Conservation (phyloP, 2,329 filamentous ascomycete genomes). For the Xylaria hypoxylon region DNA sequence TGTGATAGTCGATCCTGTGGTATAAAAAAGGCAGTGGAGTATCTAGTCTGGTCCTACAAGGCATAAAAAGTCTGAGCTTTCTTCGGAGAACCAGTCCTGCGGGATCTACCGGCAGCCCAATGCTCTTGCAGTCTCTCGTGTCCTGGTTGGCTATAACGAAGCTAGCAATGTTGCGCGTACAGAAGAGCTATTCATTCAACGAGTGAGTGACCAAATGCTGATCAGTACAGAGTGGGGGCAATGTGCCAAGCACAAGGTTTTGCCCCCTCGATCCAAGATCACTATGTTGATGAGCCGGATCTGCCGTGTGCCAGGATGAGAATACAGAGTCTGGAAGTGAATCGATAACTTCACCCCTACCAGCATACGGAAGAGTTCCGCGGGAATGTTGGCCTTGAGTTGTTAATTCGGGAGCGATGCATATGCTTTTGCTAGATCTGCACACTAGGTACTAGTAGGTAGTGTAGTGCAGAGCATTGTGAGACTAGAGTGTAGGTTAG, state of each 20-base stretch:
- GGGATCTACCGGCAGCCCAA: conserved; percentile 35
- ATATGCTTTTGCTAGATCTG: conserved; percentile 1
- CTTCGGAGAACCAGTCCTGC: conserved; percentile 22
- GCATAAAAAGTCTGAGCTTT: conserved; percentile 15
- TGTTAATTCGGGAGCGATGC: conserved; percentile 6
- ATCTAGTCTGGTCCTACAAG: conserved; percentile 27
- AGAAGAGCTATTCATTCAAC: conserved; percentile 1
- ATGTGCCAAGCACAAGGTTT: conserved; percentile 39
- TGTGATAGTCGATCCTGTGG: conserved; percentile 26
- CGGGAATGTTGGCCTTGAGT: conserved; percentile 11
- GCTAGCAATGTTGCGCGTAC: conserved; percentile 23
- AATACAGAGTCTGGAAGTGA: neutral
- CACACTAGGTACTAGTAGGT: too few relatives aligned
- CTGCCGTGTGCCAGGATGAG: conserved; percentile 28
- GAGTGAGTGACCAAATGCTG: conserved; percentile 28
- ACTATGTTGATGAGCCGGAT: conserved; percentile 34
- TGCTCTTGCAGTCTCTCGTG: too few relatives aligned
- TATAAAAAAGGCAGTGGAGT: conserved; percentile 8
- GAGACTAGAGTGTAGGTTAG: conserved; percentile 17
- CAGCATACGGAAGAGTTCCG: conserved; percentile 24
- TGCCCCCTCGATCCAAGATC: conserved; percentile 35
- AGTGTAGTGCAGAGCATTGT: neutral
- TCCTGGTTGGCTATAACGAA: conserved; percentile 28
- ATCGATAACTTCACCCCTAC: conserved; percentile 17
- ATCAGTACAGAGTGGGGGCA: conserved; percentile 36